Base-by-base conservation (phyloP, 2,329 filamentous ascomycete species). In the Diaporthe sp. region DNA sequence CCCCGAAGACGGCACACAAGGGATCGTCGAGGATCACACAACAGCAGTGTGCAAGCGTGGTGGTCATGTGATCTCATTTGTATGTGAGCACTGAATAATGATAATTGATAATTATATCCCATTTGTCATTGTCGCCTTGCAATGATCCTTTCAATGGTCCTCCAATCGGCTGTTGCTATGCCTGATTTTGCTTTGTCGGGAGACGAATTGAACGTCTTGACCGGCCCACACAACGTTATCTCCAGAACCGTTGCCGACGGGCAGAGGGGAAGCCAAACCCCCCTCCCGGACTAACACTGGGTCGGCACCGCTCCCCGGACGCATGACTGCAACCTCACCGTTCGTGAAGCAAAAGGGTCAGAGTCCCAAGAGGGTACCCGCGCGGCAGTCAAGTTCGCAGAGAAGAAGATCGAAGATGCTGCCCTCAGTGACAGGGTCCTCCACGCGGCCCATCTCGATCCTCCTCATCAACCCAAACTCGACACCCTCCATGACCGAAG, bases 401-500 rank as follows among this genome's bases (percentile, higher is more conserved):
- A 55, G 1, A 28, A 55, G n/a, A 70, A 7, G n/a, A n/a, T 68
- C 49, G 6, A 71, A 49, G 20, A 71, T 58, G 65, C 15, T 76
- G 15, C 70, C 58, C 0, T 76, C 76, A 3, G 76, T 77, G 42
- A 74, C 74, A 25, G 76, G 76, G 31, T 53, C 63, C 6, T 72
- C 57, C 2, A 76, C 70, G 25, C 73, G 49, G 31, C 74, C 71
- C 39, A 83, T 82, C 76, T 83, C 79, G 74, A 88, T 92, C 75
- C 86, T 92, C 53, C 84, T 92, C 77, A 90, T 92, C 84, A 92
- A 93, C 80, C 91, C 91, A 28, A 92, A 92, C 81, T 91, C 89
- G 15, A 90, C 88, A 1, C 78, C 83, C 77, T 85, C 85, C 68
- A 92, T 92, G 89, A 92, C 91, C 31, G 83, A 88, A 47, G 86